Base-by-base conservation (phyloP, 2,329 filamentous ascomycete species). In the Phaeosphaeriaceae sp. region DNA sequence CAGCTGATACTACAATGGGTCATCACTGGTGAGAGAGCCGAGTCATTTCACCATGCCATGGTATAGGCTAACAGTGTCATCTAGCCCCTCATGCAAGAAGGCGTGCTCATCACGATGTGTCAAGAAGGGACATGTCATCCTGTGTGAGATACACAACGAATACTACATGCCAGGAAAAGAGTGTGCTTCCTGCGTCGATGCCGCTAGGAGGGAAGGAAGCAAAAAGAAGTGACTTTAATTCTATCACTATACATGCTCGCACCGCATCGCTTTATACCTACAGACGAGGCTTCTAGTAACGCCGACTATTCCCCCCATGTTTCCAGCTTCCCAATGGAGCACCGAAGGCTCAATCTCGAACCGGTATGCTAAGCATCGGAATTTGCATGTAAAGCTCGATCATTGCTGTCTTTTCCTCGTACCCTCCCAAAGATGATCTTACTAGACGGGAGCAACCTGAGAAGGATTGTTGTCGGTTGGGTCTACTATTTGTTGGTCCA, bases 311-410 rank as follows among this genome's bases (percentile, higher is more conserved):
- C 15, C 12, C n/a, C 12, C 33, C 33, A 36, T 36, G 33, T 36
- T 36, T 36, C 33, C 33, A 36, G 12, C 33, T 36, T 18, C n/a
- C 33, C n/a, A 36, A 36, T 36, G 33, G 33, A 36, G 33, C 33
- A 36, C 33, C 33, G 33, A 36, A 36, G 15, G 33, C 33, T 36
- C 33, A 36, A 36, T 36, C 15, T 36, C 33, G 16, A 15, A 36
- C 33, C 33, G 17, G 33, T 15, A 36, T 36, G 16, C 15, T 36
- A 15, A 36, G 33, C 33, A 36, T 36, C 33, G 33, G 33, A 36
- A 18, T 36, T 17, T 36, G 13, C 33, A 36, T 36, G 9, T 36
- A 36, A 36, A 36, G 15, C 33, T 36, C 15, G 15, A 36, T 17
- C n/a, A 17, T 34, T 34, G 16, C 32, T 34, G 16, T 9, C 16